phyloP scores from a whole-genome alignment of 768 basidiomycete genomes.

The Boletus reticulatus region DNA sequence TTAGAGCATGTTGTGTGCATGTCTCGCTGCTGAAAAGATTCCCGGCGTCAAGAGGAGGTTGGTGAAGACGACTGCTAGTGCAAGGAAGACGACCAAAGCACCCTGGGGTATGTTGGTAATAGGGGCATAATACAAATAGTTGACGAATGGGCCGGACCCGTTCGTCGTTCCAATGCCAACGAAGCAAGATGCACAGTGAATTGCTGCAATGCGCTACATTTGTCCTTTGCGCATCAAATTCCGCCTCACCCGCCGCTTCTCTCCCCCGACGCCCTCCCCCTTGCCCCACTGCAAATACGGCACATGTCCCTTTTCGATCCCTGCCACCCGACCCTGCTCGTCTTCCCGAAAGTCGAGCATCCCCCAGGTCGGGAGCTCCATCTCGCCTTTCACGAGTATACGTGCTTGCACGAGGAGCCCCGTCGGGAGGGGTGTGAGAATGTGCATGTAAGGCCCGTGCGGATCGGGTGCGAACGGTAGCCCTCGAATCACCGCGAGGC shows the following conservation, averaged over 20 bases:
- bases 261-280: slow-evolving; percentile 68
- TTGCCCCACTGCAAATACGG: slow-evolving; percentile 83
- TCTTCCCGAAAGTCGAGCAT: slow-evolving; percentile 69
- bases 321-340: slow-evolving; percentile 43
- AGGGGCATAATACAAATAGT: too few relatives aligned
- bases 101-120: too few relatives aligned
- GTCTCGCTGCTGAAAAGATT: too few relatives aligned
- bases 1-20: too few relatives aligned
- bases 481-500: slow-evolving; percentile 73
- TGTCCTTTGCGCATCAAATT: slow-evolving; percentile 87
- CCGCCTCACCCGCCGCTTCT: slow-evolving; percentile 69
- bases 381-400: slow-evolving; percentile 75
- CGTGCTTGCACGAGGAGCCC: slow-evolving; percentile 36
- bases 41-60: slow-evolving; percentile 8
- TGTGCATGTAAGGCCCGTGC: slow-evolving; percentile 47
- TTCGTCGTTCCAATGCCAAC: too few relatives aligned
- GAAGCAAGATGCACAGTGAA: too few relatives aligned
- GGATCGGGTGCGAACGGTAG: slow-evolving; percentile 28
- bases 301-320: slow-evolving; percentile 50
- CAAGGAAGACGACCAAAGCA: too few relatives aligned
- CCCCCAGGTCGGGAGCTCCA: slow-evolving; percentile 85
- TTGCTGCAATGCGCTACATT: slow-evolving; percentile 36
- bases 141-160: too few relatives aligned
- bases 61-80: too few relatives aligned
- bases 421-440: slow-evolving; percentile 77